Evolutionary conservation across 208 protist genomes (phyloP).

Genomic region (Trypanosomatidae sp.): DNA sequence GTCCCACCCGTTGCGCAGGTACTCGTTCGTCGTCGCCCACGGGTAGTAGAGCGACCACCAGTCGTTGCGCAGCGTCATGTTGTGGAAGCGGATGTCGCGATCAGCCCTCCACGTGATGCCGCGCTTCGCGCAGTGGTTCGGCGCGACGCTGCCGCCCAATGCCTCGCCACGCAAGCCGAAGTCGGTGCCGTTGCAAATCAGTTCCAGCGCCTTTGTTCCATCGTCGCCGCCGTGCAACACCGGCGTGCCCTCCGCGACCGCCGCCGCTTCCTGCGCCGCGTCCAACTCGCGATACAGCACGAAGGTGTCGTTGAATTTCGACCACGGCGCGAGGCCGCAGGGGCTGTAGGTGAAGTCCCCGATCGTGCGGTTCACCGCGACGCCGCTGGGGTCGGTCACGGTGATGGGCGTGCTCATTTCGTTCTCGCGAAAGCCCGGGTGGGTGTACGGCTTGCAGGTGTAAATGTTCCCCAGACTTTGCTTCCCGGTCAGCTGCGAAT

Average conservation of each 20-base stretch:
- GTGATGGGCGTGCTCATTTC: conserved; percentile 23
- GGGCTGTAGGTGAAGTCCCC: conserved; percentile 87
- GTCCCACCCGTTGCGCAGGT: conserved; percentile 85
- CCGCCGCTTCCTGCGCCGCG: conserved; percentile 3
- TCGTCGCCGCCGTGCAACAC: conserved; percentile 22
- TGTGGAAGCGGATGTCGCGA: conserved; percentile 82
- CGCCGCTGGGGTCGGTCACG: conserved; percentile 20
- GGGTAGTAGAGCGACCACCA: conserved; percentile 79
- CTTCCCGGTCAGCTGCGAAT: conserved; percentile 61
- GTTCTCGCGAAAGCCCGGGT: conserved; percentile 41
- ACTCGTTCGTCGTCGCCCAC: conserved; percentile 61
- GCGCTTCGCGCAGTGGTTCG: conserved; percentile 68
- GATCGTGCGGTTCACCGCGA: conserved; percentile 16
- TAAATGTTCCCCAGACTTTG: conserved; percentile 23
- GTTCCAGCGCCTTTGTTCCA: conserved; percentile 26
- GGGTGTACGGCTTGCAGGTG: conserved; percentile 62
- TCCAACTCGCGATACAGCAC: conserved; percentile 44
- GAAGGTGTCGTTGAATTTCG: conserved; percentile 97
- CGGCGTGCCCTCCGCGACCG: background rate
- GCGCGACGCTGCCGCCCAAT: conserved; percentile 33
- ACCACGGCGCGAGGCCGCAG: conserved; percentile 96
- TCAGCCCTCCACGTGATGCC: conserved; percentile 95
- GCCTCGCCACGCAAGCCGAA: conserved; percentile 54
- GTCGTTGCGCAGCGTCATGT: conserved; percentile 33
- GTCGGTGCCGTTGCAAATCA: conserved; percentile 78